Conservation (phyloP, 495 filamentous ascomycete genomes). For the Penicillium verhagenii region DNA sequence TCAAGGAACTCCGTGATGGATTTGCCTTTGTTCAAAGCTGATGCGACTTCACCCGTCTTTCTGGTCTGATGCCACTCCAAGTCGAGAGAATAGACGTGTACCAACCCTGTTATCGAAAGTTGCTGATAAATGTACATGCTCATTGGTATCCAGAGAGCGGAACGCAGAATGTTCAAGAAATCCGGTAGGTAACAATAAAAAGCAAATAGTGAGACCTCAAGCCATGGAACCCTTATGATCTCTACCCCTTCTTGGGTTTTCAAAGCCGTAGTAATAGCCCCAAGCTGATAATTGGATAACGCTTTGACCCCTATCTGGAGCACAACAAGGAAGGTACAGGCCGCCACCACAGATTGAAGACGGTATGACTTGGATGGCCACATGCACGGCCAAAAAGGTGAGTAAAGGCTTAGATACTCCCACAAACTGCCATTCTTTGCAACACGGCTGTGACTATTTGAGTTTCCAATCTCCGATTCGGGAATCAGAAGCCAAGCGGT, state of each 20-base stretch:
- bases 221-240: slow-evolving; percentile 30
- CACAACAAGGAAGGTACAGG: slow-evolving; percentile 76
- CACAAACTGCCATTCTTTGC: not conserved
- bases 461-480: not conserved
- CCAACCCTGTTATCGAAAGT: slow-evolving; percentile 79
- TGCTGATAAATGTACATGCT: slow-evolving; percentile 77
- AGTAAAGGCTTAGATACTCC: slow-evolving; percentile 62
- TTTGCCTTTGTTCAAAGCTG: slow-evolving; percentile 78
- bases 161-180: slow-evolving; percentile 65
- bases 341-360: slow-evolving; percentile 71
- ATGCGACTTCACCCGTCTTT: slow-evolving; percentile 80
- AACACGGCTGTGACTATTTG: too few relatives aligned
- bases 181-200: slow-evolving; percentile 72
- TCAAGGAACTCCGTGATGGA: slow-evolving; percentile 80
- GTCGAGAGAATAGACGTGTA: slow-evolving; percentile 80
- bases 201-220: slow-evolving; percentile 63
- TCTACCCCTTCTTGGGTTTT: not conserved
- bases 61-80: slow-evolving; percentile 86
- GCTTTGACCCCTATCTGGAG: slow-evolving; percentile 70
- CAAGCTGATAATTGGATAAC: slow-evolving; percentile 67
- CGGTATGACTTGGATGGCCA: slow-evolving; percentile 78
- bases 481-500: not conserved
- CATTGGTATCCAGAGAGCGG: slow-evolving; percentile 77
- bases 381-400: slow-evolving; percentile 88
- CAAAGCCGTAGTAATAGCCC: not conserved